Base-by-base conservation (phyloP, 2,329 filamentous ascomycete species). In the Spiromastix sp. region DNA sequence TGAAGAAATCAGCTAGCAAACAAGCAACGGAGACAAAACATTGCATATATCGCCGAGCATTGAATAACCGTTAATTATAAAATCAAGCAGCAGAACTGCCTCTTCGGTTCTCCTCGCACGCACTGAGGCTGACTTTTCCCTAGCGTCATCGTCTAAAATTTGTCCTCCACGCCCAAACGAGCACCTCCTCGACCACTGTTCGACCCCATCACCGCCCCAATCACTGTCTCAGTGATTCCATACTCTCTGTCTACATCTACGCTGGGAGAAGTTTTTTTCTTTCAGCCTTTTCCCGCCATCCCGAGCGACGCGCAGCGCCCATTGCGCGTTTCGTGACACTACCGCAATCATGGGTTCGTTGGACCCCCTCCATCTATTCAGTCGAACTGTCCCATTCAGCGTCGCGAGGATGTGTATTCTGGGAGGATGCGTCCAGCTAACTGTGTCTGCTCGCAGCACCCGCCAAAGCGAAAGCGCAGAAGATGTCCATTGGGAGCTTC, bases 401-500 rank as follows among this genome's bases (percentile, higher is more conserved):
- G 20, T 30, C 9, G 25, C 11, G 7, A 22, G 15, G 10, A 13
- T 18, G 19, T 30, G 19, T n/a, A 4, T 12, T 15, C 11, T 12
- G 21, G 21, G 21, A 24, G n/a, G 7, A 40, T 37, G 33, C 35
- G 17, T 34, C 35, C 42, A 34, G 37, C 36, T 38, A 33, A 26
- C 34, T 44, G 35, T 41, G 49, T 36, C 42, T 42, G 35, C 37
- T 32, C 59, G 42, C 56, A 93, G 87, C 83, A 74, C 89, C 87
- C 50, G 84, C 87, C 64, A 93, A 93, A 71, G 83, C 85, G 71
- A 81, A 93, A 68, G 73, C 77, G 64, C 81, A 93, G 78, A 98
- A 93, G 74, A 89, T 98, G 83, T 85, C 84, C 71, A 79, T 96
- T 60, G 85, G 85, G 72, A 84, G 85, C 67, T 98, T 98, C 76